These are phyloP conservation scores for Skeletonema costatum DNA, from an alignment of 108 stramenopile genomes.

Conservation along the genomic window DNA sequence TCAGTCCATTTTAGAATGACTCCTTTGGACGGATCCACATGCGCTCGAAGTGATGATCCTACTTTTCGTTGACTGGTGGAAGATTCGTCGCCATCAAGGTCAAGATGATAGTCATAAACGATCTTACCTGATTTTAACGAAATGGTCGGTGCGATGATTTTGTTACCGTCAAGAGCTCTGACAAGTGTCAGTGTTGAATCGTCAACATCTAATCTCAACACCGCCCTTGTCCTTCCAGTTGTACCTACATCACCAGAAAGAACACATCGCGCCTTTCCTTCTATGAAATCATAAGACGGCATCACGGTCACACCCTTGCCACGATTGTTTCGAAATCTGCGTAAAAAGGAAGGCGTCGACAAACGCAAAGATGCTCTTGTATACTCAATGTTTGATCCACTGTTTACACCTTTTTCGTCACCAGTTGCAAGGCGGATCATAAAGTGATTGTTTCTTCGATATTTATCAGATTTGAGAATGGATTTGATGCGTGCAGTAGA, in stretches of 20 bases:
- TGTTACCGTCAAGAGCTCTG: constrained; percentile 35
- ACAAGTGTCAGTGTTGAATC: constrained; percentile 48
- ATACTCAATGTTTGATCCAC: constrained; percentile 23
- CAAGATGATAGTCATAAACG: constrained; percentile 43
- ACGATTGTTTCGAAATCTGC: constrained; percentile 5
- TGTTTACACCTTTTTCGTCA: background rate
- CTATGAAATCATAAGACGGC: constrained; percentile 41
- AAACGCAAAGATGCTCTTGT: constrained; percentile 27
- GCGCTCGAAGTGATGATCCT: constrained; percentile 41
- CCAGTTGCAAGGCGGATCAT: constrained; percentile 33
- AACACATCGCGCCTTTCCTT: constrained; percentile 33
- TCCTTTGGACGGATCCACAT: constrained; percentile 46
- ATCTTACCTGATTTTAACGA: constrained; percentile 51
- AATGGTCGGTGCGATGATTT: constrained; percentile 50
- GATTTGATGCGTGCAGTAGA: constrained; percentile 1
- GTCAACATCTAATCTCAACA: constrained; percentile 44
- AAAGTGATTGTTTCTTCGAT: constrained; percentile 28
- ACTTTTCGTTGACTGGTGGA: background rate
- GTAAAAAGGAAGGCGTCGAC: constrained; percentile 26
- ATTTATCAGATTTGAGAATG: background rate
- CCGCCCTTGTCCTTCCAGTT: constrained; percentile 36
- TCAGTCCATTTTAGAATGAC: constrained; percentile 46
- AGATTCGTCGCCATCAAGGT: constrained; percentile 9
- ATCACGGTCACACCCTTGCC: constrained; percentile 22
- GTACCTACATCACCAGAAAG: constrained; percentile 41